Percentiles rank a stretch among this genome's conserved stretches.
phyloP scores from a whole-genome alignment of 2,329 filamentous ascomycete genomes.

The Ceratocystis eucalypticola region DNA sequence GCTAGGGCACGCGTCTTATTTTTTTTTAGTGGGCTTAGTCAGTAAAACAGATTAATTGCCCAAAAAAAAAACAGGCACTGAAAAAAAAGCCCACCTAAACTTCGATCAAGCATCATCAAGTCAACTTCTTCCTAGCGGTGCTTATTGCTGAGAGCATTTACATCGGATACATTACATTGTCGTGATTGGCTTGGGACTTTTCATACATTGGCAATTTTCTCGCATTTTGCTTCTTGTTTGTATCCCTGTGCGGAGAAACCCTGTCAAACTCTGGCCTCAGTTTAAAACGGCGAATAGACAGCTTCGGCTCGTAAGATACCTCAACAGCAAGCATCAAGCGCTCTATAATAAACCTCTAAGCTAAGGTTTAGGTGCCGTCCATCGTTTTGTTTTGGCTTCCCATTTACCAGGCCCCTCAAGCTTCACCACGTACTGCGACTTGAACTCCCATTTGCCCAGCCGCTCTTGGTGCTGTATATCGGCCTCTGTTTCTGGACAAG shows the following conservation, averaged over 20 bases:
- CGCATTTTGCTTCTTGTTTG: neutral
- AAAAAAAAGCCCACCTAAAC: neutral
- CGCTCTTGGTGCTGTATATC: too few species aligned
- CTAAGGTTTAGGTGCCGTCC: neutral
- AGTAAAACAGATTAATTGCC: neutral
- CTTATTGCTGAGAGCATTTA: neutral
- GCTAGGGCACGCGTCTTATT: neutral
- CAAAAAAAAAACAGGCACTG: neutral
- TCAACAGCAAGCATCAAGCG: neutral
- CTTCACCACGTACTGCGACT: too few species aligned
- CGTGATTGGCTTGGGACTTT: neutral
- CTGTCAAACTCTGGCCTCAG: neutral
- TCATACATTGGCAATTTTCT: neutral
- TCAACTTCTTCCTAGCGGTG: neutral
- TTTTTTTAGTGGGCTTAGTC: neutral
- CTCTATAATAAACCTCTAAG: too few species aligned
- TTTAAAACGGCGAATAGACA: too few species aligned
- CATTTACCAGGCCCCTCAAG: too few species aligned
- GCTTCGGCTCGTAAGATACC: neutral
- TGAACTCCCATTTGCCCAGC: too few species aligned
- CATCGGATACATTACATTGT: neutral
- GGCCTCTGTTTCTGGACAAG: too few species aligned
- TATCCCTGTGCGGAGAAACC: neutral
- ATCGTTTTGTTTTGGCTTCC: neutral
- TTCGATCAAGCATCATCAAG: neutral